phyloP scores from a whole-genome alignment of 371 early-diverging fungal species.

The Rhizopus microsporus region DNA sequence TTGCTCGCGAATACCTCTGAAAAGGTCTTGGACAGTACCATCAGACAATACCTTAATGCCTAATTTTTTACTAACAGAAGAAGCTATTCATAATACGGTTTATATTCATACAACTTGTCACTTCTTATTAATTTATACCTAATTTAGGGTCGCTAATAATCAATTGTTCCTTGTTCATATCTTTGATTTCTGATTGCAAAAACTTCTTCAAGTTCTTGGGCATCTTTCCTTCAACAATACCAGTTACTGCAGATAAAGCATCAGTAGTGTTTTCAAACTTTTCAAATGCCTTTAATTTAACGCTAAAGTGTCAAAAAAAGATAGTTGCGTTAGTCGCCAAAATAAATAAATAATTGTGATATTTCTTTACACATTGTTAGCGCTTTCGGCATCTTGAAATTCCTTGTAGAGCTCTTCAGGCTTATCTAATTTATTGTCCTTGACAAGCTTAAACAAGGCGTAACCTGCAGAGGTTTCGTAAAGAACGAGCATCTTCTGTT shows the following conservation, averaged over 20 bases:
- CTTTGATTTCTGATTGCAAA: conserved; percentile 80
- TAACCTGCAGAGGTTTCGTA: conserved; percentile 90
- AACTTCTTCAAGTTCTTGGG: conserved; percentile 92
- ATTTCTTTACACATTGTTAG: conserved; percentile 67
- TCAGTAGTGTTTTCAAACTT: conserved; percentile 98
- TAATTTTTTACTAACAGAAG: conserved; percentile 91
- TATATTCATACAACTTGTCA: background rate
- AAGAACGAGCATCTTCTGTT: conserved; percentile 72
- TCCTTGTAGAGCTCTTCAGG: conserved; percentile 76
- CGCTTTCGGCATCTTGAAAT: conserved; percentile 77
- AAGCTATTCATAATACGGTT: conserved; percentile 34
- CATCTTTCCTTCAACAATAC: conserved; percentile 92
- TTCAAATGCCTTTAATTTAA: conserved; percentile 92
- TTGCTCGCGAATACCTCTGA: conserved; percentile 94
- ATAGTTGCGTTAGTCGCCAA: background rate
- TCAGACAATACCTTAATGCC: conserved; percentile 90
- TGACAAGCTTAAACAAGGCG: conserved; percentile 84
- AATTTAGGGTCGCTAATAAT: conserved; percentile 94
- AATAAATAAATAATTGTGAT: conserved; percentile 1
- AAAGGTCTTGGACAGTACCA: conserved; percentile 82
- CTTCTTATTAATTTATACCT: conserved; percentile 51
- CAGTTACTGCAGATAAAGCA: conserved; percentile 93
- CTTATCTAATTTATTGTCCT: conserved; percentile 78
- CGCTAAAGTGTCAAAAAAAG: conserved; percentile 42
- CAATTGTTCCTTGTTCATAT: conserved; percentile 88